Conservation (phyloP, 441 rosid species). For the Manihot esculenta region DNA sequence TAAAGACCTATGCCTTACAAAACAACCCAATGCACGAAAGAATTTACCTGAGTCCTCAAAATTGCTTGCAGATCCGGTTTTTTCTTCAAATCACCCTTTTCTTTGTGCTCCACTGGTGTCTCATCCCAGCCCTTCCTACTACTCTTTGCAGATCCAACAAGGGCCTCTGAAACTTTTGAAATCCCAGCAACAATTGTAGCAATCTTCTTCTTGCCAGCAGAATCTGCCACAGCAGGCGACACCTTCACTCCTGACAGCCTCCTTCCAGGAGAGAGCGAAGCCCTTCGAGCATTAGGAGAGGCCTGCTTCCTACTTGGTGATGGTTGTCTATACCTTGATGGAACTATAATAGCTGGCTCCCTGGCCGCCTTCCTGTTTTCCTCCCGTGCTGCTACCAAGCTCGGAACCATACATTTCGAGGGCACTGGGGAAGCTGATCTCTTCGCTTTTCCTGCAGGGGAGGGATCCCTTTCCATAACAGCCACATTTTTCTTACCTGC, state of each 20-base stretch:
- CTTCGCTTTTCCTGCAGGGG: conserved; percentile 62
- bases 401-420: conserved; percentile 84
- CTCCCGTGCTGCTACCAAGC: conserved; percentile 67
- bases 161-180: conserved; percentile 65
- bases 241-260: conserved; percentile 74
- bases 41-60: conserved; percentile 77
- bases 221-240: conserved; percentile 62
- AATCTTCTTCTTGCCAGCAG: conserved; percentile 78
- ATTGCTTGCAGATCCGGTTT: conserved; percentile 64
- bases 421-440: conserved; percentile 90
- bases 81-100: conserved; percentile 43
- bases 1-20: not conserved
- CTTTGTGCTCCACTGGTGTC: conserved; percentile 46
- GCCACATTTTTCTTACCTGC: conserved; percentile 43
- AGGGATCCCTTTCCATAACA: conserved; percentile 62
- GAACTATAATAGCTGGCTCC: conserved; percentile 85
- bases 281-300: conserved; percentile 65
- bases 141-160: conserved; percentile 50
- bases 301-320: conserved; percentile 81
- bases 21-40: not conserved
- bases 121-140: conserved; percentile 80
- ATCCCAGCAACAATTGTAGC: conserved; percentile 60
- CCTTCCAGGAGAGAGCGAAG: conserved; percentile 73
- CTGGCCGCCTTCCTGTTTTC: conserved; percentile 64
- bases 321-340: conserved; percentile 88